Base-by-base conservation (phyloP, 2,329 filamentous ascomycete species). In the Aspergillus candidus region DNA sequence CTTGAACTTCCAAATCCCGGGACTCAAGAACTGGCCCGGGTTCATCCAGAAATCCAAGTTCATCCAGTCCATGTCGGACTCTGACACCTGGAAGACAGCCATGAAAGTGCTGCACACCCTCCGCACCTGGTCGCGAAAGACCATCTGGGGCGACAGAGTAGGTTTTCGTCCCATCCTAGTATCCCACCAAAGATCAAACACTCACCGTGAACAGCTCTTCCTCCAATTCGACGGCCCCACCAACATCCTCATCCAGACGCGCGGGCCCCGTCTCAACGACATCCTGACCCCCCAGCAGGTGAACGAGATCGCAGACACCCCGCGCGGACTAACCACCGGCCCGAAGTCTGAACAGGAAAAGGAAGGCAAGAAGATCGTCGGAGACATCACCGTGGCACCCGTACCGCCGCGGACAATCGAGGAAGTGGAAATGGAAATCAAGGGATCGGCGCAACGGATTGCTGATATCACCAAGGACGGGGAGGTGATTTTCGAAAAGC, bases 81-180 rank as follows among this genome's bases (percentile, higher is more conserved):
- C 87, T 3, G 71, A 77, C 11, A 78, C 80, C 3, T 97, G 89
- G 81, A 86, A 83, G 59, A 72, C 78, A 7, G 52, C 88, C 1
- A 77, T 82, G 34, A 75, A 76, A n/a, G 60, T 80, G 27, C 66
- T 85, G 6, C 87, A 86, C 66, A 78, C 72, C 32, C 53, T 94
- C 14, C 80, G 88, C 48, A 95, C 89, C 0, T 83, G 84, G 70
- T 75, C 84, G 34, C 78, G 90, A 48, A 79, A 86, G 58, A 87
- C 87, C 1, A 86, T 98, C 44, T 97, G 89, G 88, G 93, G 93
- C 15, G 93, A 98, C 63, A 73, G 91, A 50, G 79, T 82, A 70
- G 56, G 72, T 56, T 29, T 14, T 36, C 13, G 10, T 32, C 34
- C 44, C 32, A 44, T n/a, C 30, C 14, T 14, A 15, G 7, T 15